phyloP scores from a whole-genome alignment of 148 eudicot genomes.

The Rhododendron williamsianum region DNA sequence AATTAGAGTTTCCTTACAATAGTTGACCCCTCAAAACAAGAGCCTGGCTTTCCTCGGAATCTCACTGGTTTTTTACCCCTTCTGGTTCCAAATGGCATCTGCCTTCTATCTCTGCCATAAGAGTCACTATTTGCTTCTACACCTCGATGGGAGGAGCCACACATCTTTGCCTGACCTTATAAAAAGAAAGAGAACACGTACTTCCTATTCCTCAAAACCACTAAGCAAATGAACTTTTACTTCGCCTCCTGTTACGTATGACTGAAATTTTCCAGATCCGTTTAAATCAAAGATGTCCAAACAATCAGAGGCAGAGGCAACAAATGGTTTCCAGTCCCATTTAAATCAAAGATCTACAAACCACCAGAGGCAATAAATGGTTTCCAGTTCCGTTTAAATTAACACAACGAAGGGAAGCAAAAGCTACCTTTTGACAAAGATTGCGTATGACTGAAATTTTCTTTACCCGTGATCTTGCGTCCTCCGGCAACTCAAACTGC shows the following conservation, averaged over 20 bases:
- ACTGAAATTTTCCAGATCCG: background rate
- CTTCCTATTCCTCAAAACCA: background rate
- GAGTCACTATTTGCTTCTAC: background rate
- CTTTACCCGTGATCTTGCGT: conserved; percentile 65
- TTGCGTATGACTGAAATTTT: conserved; percentile 90
- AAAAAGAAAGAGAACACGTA: background rate
- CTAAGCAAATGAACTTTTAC: background rate
- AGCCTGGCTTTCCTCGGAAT: background rate
- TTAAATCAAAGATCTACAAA: background rate
- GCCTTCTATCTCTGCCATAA: conserved; percentile 1
- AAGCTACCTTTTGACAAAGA: conserved; percentile 78
- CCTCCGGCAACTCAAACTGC: conserved; percentile 84
- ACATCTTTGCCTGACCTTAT: background rate
- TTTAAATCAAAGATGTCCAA: background rate
- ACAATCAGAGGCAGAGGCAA: background rate
- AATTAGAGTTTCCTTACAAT: background rate
- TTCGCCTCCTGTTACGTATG: background rate
- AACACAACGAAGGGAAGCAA: background rate
- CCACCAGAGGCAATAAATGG: background rate
- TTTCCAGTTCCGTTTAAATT: background rate
- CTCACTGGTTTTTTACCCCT: background rate
- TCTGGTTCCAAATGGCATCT: background rate
- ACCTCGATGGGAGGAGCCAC: background rate
- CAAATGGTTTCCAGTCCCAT: background rate
- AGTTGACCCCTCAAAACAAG: background rate